Evolutionary conservation across 805 yeast species (phyloP).

Genomic region (Wickerhamiella lipophila): DNA sequence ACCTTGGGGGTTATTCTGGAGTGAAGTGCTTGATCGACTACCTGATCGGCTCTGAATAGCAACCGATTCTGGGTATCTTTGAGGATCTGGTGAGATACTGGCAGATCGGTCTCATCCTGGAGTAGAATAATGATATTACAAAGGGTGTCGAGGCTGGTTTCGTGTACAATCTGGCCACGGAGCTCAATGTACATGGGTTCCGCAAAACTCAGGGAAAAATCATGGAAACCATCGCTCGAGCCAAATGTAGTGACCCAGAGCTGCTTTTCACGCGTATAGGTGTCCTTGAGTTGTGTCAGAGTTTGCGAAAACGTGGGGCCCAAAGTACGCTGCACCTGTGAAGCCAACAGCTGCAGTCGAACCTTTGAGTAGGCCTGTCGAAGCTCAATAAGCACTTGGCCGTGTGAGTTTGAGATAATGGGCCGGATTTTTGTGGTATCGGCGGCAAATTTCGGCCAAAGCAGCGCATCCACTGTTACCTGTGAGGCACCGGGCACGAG

Average conservation of each 20-base stretch:
- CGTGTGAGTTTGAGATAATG: not conserved
- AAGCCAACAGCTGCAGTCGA: constrained; percentile 11
- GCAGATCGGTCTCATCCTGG: constrained; percentile 29
- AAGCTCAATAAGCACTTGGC: constrained; percentile 4
- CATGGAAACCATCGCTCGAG: constrained; percentile 32
- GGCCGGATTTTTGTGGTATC: constrained; percentile 13
- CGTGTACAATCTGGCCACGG: constrained; percentile 56
- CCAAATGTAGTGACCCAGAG: constrained; percentile 46
- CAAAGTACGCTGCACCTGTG: constrained; percentile 12
- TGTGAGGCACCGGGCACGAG: constrained; percentile 7
- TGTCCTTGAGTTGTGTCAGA: constrained; percentile 54
- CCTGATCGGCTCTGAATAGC: constrained; percentile 64
- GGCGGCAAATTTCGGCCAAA: constrained; percentile 18
- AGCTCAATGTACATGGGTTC: constrained; percentile 69
- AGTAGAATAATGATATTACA: constrained; percentile 44
- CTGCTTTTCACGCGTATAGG: constrained; percentile 40
- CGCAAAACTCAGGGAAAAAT: constrained; percentile 50
- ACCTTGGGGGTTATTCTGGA: constrained; percentile 61
- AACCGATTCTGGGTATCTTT: constrained; percentile 70
- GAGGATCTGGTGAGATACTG: constrained; percentile 56
- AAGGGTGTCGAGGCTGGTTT: constrained; percentile 49
- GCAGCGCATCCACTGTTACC: constrained; percentile 16
- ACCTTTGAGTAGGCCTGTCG: constrained; percentile 5
- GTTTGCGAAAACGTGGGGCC: constrained; percentile 29
- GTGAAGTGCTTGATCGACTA: constrained; percentile 49